Evolutionary conservation across 768 basidiomycete genomes (phyloP).

Genomic region (Coprinopsis marcescibilis): DNA sequence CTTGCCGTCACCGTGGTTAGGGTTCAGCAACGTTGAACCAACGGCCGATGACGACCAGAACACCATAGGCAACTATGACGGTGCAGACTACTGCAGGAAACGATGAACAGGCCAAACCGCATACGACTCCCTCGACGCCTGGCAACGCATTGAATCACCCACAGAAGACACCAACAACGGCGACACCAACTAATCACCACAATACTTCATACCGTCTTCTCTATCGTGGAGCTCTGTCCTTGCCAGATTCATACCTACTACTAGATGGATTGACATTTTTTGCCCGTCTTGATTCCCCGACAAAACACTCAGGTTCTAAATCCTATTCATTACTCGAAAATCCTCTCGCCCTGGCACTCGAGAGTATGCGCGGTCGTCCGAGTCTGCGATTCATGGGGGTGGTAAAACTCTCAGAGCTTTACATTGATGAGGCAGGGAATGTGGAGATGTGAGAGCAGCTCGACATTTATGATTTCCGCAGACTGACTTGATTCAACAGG

Average conservation of each 20-base stretch:
- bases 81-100: background rate
- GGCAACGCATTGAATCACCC: background rate
- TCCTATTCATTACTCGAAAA: constrained; percentile 47
- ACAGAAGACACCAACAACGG: background rate
- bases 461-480: background rate
- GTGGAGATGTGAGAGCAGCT: constrained; percentile 29
- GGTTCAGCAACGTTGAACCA: too few species aligned
- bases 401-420: constrained; percentile 47
- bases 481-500: constrained; percentile 26
- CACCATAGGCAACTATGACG: background rate
- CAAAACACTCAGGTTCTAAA: constrained; percentile 29
- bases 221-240: constrained; percentile 68
- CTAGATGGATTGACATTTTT: constrained; percentile 74
- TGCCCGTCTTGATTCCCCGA: constrained; percentile 38
- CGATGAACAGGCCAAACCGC: background rate
- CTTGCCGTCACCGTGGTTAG: too few species aligned
- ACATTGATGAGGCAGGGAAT: constrained; percentile 52
- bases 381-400: constrained; percentile 54
- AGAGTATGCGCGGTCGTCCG: constrained; percentile 75
- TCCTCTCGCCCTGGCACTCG: constrained; percentile 64
- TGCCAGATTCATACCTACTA: constrained; percentile 65
- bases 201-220: constrained; percentile 46
- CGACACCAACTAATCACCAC: constrained; percentile 12
- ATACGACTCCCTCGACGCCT: background rate
- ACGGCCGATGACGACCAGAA: too few species aligned